A percentile compares a stretch with the other conserved stretches of the same genome.
Evolutionary conservation across 768 basidiomycete genomes (phyloP).

Genomic region (Amanita brunnescens): DNA sequence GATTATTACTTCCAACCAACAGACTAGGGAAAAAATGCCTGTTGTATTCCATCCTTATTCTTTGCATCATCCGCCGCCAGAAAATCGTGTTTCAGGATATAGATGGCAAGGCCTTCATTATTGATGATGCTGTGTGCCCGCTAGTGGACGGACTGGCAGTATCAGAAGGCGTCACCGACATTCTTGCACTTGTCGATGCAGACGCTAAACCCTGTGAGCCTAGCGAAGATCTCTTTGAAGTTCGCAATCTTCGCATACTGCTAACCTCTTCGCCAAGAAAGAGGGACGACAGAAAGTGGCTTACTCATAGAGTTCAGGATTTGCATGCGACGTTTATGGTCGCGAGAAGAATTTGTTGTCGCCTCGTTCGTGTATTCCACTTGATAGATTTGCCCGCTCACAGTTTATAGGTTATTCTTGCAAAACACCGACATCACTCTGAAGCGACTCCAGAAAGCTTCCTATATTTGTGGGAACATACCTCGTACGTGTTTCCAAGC

Average conservation of each 20-base stretch:
- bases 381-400: constrained; percentile 6
- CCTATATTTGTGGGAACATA: constrained; percentile 7
- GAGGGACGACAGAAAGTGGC: constrained; percentile 8
- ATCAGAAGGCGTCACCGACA: neutral
- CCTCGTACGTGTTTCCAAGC: constrained; percentile 7
- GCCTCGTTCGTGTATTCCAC: neutral
- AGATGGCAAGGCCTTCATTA: neutral
- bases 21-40: too few relatives aligned
- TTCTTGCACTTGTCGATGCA: constrained; percentile 8
- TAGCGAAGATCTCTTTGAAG: neutral
- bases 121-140: neutral
- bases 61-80: neutral
- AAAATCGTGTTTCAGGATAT: neutral
- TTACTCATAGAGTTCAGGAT: constrained; percentile 6
- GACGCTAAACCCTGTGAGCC: neutral
- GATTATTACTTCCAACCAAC: too few relatives aligned
- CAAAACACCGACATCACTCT: constrained; percentile 4
- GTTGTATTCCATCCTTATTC: neutral
- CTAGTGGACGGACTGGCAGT: neutral
- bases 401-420: constrained; percentile 8
- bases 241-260: constrained; percentile 1
- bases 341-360: constrained; percentile 1
- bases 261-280: neutral
- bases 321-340: neutral
- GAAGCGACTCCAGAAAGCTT: constrained; percentile 1